Base-by-base conservation (phyloP, 208 protist species). In the Trypanosoma congolense region DNA sequence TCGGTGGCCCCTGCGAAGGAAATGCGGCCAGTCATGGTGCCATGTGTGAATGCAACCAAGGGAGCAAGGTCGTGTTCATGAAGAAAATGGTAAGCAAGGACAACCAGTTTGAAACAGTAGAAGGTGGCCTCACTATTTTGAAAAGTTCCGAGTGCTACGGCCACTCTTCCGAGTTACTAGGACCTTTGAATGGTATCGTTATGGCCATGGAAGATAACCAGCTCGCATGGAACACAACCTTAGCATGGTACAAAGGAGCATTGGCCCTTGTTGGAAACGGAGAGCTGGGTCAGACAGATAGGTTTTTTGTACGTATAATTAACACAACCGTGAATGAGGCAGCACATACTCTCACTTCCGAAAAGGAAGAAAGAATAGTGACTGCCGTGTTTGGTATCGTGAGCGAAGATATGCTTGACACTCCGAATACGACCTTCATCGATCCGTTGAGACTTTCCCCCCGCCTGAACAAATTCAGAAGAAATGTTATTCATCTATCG, bases 21-120 rank as follows among this genome's bases (percentile, higher is more conserved):
- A 70, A 66, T 43, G 28, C 36, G 9, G 22, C 33, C 4, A 16
- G 21, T 16, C 53, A 73, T 18, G 74, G 67, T 10, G 74, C 64
- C 12, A 60, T 73, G 31, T 77, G 57, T 57, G 5, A 41, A 6
- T 89, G 77, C 61, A 89, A 80, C 38, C 63, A 75, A 42, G 68
- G 73, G 3, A 67, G 67, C 19, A 63, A 58, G 42, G 21, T n/a
- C 10, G 42, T 46, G 42, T 46, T 22, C 21, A 6, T 46, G 42
- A 46, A 46, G n/a, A 6, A 24, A 9, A n/a, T 46, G 42, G 8
- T 46, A n/a, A n/a, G n/a, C n/a, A n/a, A 24, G 12, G 42, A 46
- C 21, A n/a, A n/a, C 18, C 42, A n/a, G 42, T 22, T 19, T 6
- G n/a, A 8, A n/a, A 22, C 19, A 6, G n/a, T 46, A 8, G 10